phyloP scores from a whole-genome alignment of 345 rosid species.

The Lenwebbia sp. region DNA sequence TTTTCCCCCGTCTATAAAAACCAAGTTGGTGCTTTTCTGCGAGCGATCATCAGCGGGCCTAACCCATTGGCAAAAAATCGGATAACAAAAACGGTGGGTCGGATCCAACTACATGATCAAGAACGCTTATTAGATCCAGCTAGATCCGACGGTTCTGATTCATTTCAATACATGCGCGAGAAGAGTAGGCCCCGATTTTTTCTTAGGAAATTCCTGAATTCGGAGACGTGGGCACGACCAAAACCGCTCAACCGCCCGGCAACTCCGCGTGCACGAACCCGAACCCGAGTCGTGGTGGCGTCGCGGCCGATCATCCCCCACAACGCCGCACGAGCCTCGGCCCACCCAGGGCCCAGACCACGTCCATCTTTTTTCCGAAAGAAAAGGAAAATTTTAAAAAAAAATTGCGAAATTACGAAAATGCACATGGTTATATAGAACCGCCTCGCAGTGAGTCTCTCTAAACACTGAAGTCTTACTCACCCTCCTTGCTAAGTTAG shows the following conservation, averaged over 20 bases:
- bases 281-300: not conserved
- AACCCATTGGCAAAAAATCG: too few species aligned
- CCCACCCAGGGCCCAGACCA: not conserved
- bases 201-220: not conserved
- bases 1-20: too few species aligned
- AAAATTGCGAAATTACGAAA: not conserved
- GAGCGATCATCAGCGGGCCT: too few species aligned
- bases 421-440: not conserved
- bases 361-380: not conserved
- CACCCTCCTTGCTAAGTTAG: not conserved
- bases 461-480: not conserved
- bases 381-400: not conserved
- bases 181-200: too few species aligned
- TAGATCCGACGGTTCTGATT: too few species aligned
- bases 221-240: not conserved
- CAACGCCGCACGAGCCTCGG: not conserved
- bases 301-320: not conserved
- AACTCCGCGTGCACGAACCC: not conserved
- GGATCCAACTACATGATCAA: not conserved
- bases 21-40: too few species aligned
- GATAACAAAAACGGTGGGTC: not conserved
- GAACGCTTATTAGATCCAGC: not conserved
- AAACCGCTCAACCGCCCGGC: not conserved
- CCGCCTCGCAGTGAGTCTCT: not conserved
- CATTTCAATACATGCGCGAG: too few species aligned